Evolutionary conservation across 805 yeast genomes (phyloP).

Genomic region (Cyberlindnera euphorbiiphila): DNA sequence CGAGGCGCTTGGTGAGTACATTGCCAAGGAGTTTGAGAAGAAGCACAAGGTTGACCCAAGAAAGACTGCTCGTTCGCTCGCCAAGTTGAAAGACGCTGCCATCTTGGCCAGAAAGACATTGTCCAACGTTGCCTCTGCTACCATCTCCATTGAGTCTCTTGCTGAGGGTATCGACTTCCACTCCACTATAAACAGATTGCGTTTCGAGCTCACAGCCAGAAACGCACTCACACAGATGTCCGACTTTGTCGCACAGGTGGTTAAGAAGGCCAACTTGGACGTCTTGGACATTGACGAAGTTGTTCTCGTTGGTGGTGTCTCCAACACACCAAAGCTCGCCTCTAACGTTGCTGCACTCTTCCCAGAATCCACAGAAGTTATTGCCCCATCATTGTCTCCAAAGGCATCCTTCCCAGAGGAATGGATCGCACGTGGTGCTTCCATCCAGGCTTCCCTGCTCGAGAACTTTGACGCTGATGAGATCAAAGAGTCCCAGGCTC

Average conservation of each 20-base stretch:
- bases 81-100: slow-evolving; percentile 82
- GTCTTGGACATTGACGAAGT: slow-evolving; percentile 87
- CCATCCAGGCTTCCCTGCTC: slow-evolving; percentile 86
- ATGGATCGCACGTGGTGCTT: slow-evolving; percentile 89
- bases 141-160: slow-evolving; percentile 90
- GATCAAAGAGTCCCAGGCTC: slow-evolving; percentile 73
- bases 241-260: slow-evolving; percentile 67
- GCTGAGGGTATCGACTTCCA: slow-evolving; percentile 94
- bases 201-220: slow-evolving; percentile 86
- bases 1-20: slow-evolving; percentile 70
- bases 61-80: slow-evolving; percentile 75
- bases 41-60: slow-evolving; percentile 79
- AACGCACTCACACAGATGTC: slow-evolving; percentile 72
- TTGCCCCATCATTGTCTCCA: slow-evolving; percentile 72
- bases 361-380: slow-evolving; percentile 73
- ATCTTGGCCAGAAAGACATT: slow-evolving; percentile 85
- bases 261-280: slow-evolving; percentile 81
- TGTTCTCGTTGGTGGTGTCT: slow-evolving; percentile 87
- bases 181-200: slow-evolving; percentile 87
- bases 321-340: slow-evolving; percentile 90
- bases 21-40: slow-evolving; percentile 93
- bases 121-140: slow-evolving; percentile 82
- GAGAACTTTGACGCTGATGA: slow-evolving; percentile 83
- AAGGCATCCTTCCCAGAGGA: slow-evolving; percentile 88
- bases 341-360: slow-evolving; percentile 66